Base-by-base conservation (phyloP, 2,329 filamentous ascomycete genomes). In the Monosporascus sp. region DNA sequence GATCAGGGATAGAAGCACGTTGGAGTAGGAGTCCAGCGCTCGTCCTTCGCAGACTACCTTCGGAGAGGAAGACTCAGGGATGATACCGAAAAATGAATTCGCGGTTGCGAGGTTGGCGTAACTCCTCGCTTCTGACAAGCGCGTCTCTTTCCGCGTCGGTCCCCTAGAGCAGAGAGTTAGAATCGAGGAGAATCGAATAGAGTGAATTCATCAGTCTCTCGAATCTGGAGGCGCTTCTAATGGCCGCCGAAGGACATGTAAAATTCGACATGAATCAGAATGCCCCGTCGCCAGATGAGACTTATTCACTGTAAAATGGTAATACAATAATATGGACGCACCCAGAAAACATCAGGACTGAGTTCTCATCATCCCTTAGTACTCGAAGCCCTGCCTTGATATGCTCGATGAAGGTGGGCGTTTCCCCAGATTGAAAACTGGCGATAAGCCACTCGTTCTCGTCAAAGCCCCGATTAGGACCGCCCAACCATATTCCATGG, bases 21-120 rank as follows among this genome's bases (percentile, higher is more conserved):
- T 96, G 65, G 91, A 86, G 64, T 90, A 93, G 2, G 88, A 93
- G 69, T 97, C 92, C 1, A 93, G 83, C 0, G 92, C 90, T 51
- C 81, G 77, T 8, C 85, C 79, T 65, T 96, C 91, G 2, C 82
- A 64, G 0, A 82, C 65, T 18, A 90, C 72, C 24, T 74, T 17
- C 1, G 22, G n/a, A 1, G 51, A 42, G 2, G 56, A 45, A 3
- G 47, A 46, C 15, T 57, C 46, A 2, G 65, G 51, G 6, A 76
- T 49, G 14, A 76, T 62, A 11, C 59, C 65, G 66, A 79, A 83
- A 57, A 75, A 78, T 9, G 57, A 56, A 63, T 82, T 77, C 31
- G 72, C 68, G 0, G 58, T 54, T 18, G 78, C 79, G 6, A 84
- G 65, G 51, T 77, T 79, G 46, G 77, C 72, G 68, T 90, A 90